A percentile compares a stretch with the other conserved stretches of the same genome.
phyloP scores from a whole-genome alignment of 2,329 filamentous ascomycete genomes.

The Rutstroemia sydowiana region DNA sequence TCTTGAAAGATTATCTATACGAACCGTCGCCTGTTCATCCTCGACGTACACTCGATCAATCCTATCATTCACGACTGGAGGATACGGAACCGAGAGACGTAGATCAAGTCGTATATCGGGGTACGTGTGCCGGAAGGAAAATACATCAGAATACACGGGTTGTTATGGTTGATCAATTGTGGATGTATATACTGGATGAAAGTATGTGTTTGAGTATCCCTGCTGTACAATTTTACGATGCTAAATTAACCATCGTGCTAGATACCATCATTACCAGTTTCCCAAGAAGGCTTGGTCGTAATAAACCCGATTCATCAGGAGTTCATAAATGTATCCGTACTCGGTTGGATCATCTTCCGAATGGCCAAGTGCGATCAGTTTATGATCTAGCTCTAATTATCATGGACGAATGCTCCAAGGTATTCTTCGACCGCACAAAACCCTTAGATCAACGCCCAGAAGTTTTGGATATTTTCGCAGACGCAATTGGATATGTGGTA shows the following conservation, averaged over 20 bases:
- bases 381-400: constrained; percentile 35
- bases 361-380: constrained; percentile 30
- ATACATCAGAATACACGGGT: constrained; percentile 17
- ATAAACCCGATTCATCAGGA: constrained; percentile 34
- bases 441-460: constrained; percentile 30
- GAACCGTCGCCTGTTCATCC: constrained; percentile 33
- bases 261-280: constrained; percentile 36
- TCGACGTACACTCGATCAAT: constrained; percentile 39
- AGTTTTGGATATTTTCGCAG: constrained; percentile 36
- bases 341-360: constrained; percentile 22
- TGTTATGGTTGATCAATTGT: constrained; percentile 39
- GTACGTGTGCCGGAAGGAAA: constrained; percentile 11
- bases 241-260: constrained; percentile 9
- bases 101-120: constrained; percentile 23
- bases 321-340: constrained; percentile 35
- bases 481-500: constrained; percentile 37
- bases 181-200: constrained; percentile 37
- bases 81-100: constrained; percentile 33
- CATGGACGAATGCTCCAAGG: constrained; percentile 33
- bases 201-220: constrained; percentile 8
- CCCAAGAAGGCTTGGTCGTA: constrained; percentile 35
- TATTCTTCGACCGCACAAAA: constrained; percentile 35
- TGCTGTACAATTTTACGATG: not conserved
- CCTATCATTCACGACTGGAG: constrained; percentile 34
- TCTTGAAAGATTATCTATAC: constrained; percentile 17